Base-by-base conservation (phyloP, 2,329 filamentous ascomycete genomes). In the Botryotinia calthae region DNA sequence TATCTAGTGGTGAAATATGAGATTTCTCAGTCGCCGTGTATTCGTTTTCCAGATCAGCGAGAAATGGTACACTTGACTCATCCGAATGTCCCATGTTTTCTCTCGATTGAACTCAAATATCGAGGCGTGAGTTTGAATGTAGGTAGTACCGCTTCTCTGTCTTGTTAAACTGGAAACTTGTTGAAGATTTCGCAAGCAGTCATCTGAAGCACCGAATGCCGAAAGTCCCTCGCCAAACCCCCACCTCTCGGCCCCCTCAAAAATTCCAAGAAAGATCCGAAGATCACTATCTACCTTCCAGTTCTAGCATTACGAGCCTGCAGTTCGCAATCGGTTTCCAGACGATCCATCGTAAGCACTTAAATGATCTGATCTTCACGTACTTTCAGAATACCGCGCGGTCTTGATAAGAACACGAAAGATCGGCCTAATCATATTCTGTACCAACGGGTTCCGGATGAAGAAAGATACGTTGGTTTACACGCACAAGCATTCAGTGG, bases 41-140 rank as follows among this genome's bases (percentile, higher is more conserved):
- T 25, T 59, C 54, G 34, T 44, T 59, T 44, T 59, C 51, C 40
- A 44, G 20, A 59, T 69, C 51, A 18, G 66, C n/a, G 4, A 59
- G 37, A 59, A 59, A 69, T 58, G 66, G 37, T n/a, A 69, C 66
- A 31, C 51, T 58, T 69, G 66, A 69, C 42, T 69, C 66, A 69
- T 69, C 51, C 14, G 51, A 69, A 14, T 59, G 34, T 69, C n/a
- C 48, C 66, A 69, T 59, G 1, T 20, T 59, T 59, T 8, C 2
- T 28, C 10, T 28, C 4, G 16, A 44, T 31, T 31, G 3, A 44
- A 42, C n/a, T 44, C n/a, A 44, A 58, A 34, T 1, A 18, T 12
- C 34, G 14, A 8, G 20, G 5, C 6, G 31, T 59, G n/a, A 44
- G 6, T 44, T 59, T 59, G 25, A n/a, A 31, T 12, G 20, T 22